These are phyloP conservation scores for Ceratocystis huliohia DNA, from an alignment of 2,329 filamentous ascomycete species.

Conservation along the genomic window DNA sequence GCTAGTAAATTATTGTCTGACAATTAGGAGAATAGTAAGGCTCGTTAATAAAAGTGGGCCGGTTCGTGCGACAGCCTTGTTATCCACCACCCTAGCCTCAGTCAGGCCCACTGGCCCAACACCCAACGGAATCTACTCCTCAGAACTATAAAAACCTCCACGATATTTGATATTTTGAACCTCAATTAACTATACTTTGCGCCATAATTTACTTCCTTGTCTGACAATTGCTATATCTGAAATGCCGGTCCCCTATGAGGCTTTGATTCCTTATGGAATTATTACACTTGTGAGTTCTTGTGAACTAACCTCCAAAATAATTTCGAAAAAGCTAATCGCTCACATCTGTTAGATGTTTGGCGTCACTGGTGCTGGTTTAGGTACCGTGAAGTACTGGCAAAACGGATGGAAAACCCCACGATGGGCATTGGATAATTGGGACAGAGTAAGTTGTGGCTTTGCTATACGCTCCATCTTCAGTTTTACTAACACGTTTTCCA, in stretches of 20 bases:
- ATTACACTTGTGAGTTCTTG: constrained; percentile 42
- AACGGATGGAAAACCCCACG: constrained; percentile 50
- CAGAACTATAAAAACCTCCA: neutral
- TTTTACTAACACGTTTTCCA: constrained; percentile 26
- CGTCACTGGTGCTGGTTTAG: constrained; percentile 44
- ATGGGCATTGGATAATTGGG: constrained; percentile 51
- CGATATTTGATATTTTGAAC: neutral
- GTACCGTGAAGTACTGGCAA: constrained; percentile 42
- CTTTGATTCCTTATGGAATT: constrained; percentile 52
- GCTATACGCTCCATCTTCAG: neutral
- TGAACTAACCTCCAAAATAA: constrained; percentile 16
- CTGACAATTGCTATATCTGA: constrained; percentile 23
- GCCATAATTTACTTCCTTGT: neutral
- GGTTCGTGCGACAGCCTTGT: neutral
- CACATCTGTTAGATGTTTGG: constrained; percentile 46
- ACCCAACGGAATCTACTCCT: neutral
- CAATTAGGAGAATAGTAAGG: neutral
- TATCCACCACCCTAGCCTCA: neutral
- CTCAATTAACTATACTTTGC: neutral
- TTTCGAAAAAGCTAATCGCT: constrained; percentile 23
- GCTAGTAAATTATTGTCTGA: too few species aligned
- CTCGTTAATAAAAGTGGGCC: neutral
- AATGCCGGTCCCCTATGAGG: constrained; percentile 54
- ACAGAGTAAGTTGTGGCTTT: constrained; percentile 36
- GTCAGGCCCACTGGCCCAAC: neutral